Conservation (phyloP, 140 eudicot species). For the Senecio squalidus region DNA sequence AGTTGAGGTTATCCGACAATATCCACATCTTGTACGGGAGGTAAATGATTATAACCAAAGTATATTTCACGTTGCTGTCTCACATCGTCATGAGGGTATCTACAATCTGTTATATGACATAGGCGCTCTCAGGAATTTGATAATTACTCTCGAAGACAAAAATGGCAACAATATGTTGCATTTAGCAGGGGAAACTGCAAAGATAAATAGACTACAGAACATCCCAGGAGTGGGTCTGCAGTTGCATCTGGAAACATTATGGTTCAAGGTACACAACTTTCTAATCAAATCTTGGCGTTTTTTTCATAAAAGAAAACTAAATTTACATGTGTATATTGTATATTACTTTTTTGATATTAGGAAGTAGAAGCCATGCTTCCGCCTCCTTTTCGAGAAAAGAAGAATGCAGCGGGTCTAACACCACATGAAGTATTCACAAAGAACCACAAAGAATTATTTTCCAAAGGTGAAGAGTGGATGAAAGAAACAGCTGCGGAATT, state of each 20-base stretch:
- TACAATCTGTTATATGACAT: constrained; percentile 30
- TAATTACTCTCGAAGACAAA: constrained; percentile 15
- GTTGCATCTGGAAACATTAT: background rate
- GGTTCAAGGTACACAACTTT: background rate
- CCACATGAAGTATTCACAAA: background rate
- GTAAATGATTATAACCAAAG: background rate
- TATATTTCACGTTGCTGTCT: constrained; percentile 43
- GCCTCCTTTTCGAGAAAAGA: background rate
- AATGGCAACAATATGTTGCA: background rate
- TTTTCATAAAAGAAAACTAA: background rate
- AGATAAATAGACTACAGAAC: background rate
- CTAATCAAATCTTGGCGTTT: background rate
- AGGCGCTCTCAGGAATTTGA: constrained; percentile 26
- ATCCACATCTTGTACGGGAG: constrained; percentile 29
- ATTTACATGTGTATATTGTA: background rate
- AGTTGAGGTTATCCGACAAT: constrained; percentile 19
- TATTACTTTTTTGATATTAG: background rate
- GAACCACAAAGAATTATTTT: background rate
- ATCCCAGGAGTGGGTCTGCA: constrained; percentile 2
- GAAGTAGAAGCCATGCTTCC: constrained; percentile 1
- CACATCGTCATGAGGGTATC: constrained; percentile 11
- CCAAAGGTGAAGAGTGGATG: constrained; percentile 5
- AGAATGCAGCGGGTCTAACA: constrained; percentile 1
- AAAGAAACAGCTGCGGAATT: background rate
- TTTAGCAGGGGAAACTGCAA: constrained; percentile 1